Base-by-base conservation (phyloP, 805 yeast species). In the Metschnikowia borealis region DNA sequence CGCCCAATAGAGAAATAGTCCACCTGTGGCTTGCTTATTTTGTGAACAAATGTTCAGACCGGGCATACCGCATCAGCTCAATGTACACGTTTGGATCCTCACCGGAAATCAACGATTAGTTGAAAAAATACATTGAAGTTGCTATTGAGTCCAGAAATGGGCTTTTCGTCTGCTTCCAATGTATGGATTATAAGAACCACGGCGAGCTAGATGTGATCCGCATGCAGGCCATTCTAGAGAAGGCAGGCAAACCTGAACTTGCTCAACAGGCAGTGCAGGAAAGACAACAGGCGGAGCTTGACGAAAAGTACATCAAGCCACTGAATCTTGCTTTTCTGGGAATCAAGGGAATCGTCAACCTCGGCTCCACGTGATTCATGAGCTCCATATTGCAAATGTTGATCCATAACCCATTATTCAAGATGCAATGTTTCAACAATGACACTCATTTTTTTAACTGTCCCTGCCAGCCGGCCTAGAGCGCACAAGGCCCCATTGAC, bases 321-420 rank as follows among this genome's bases (percentile, higher is more conserved):
- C 64, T 72, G 18, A 68, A 62, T 58, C 78, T 77, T 46, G 85
- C 91, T 1, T 74, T 81, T 5, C 78, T 83, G n/a, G 98, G 97
- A 0, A 71, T 94, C 18, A 79, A 87, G 47, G 99, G 99, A 3
- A 81, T 94, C 58, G 84, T 89, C 46, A 92, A 92, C 65, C 82
- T 92, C 84, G 99, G 99, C 0, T 87, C 99, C 0, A 94, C 99
- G 0, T 94, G 99, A 71, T 94, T 89, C 70, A 92, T 94, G 89
- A 87, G 96, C 58, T 86, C 92, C 35, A 82, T 91, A n/a, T 68
- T 94, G 38, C 99, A 94, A 70, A 82, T 95, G 0, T 69, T 92
- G 46, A 73, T 94, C 39, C 99, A 94, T 66, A 94, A 94, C 62
- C 98, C 99, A 6, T 75, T 89, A 51, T 78, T 94, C 39, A 79